Percentiles rank a stretch among this genome's conserved stretches.
These are phyloP conservation scores for Botryotinia calthae DNA, from an alignment of 2,329 filamentous ascomycete genomes.

Conservation along the genomic window DNA sequence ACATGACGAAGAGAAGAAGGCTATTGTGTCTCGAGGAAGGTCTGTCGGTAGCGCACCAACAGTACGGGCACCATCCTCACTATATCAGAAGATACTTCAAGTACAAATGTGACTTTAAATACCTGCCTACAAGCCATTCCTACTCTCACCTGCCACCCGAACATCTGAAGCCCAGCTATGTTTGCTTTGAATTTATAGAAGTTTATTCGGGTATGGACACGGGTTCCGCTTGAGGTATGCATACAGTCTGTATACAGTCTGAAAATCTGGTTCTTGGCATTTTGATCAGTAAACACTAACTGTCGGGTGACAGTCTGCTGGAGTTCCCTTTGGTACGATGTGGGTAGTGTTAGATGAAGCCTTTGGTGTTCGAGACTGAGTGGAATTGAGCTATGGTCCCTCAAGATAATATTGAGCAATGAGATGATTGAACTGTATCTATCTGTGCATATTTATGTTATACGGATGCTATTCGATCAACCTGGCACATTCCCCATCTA, in stretches of 20 bases:
- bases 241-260: background rate
- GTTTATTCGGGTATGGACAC: background rate
- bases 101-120: background rate
- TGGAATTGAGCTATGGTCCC: background rate
- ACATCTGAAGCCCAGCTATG: background rate
- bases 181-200: background rate
- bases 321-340: too few relatives aligned
- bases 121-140: background rate
- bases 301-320: fast-evolving
- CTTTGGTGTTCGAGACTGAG: background rate
- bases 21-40: background rate
- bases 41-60: background rate
- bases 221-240: background rate
- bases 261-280: background rate
- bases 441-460: background rate
- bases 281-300: background rate
- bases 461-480: background rate
- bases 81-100: background rate
- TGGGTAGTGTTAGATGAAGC: background rate
- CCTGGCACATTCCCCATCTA: background rate
- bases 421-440: background rate
- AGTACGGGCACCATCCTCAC: background rate
- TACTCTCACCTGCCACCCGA: background rate
- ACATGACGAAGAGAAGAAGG: background rate
- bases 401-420: background rate